Evolutionary conservation across 495 filamentous ascomycete genomes (phyloP), one percentile per base, ranked within the genome.

Genomic region (Xylaria telfairii): DNA sequence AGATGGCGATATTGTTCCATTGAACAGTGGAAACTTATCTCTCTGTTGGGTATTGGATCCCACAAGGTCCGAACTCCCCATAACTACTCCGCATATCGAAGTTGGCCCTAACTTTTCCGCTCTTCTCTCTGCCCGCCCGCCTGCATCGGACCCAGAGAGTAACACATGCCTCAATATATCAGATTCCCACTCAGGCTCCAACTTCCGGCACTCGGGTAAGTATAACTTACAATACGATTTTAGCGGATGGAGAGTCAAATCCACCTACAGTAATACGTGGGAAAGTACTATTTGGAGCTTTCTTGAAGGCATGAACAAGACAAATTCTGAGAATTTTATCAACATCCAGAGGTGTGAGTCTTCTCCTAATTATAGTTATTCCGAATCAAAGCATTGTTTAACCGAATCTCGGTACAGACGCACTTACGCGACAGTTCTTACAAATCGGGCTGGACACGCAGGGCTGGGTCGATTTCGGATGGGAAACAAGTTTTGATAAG

Each of bases 11-110:
- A 19, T 63, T 32, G 37, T 69, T 28, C 42, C 42, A 3, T 39
- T 69, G n/a, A 49, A 37, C 8, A 63, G 57, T 39, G 67, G 44
- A 53, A 5, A 69, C 19, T n/a, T 69, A 26, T n/a, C 67, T 24
- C 57, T 69, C 19, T 69, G 67, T n/a, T 63, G 67, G 67, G 67
- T 69, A 41, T 51, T 69, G n/a, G 67, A 69, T 37, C 47, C 44
- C 15, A 37, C 28, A 9, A 63, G 57, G 32, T 46, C 24, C 19
- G 67, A 60, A n/a, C 37, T 60, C 26, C 17, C 47, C 19, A 61
- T 24, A 32, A 19, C 21, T 26, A 28, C 42, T 54, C 57, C 30
- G 24, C 39, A 63, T 51, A 41, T 69, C 42, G 67, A 63, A 53
- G 39, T 42, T 42, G 67, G 67, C 9, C 67, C 56, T 19, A 37